phyloP scores from a whole-genome alignment of 306 rosid species.

The Trifolium pratense region DNA sequence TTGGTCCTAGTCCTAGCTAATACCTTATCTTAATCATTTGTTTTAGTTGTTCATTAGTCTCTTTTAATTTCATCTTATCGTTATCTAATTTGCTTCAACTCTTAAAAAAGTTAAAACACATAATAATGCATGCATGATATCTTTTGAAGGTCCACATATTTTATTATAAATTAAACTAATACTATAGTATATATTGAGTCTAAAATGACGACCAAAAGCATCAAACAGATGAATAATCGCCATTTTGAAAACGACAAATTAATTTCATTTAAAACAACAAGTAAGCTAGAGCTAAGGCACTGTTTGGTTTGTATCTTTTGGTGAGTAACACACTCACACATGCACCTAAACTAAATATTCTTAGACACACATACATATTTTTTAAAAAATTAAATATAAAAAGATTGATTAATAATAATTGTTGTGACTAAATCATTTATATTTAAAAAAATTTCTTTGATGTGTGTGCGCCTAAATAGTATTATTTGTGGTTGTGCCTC shows the following conservation, averaged over 20 bases:
- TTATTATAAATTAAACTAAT: neutral
- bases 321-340: too few species aligned
- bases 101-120: neutral
- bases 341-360: too few species aligned
- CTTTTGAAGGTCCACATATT: neutral
- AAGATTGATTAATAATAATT: too few species aligned
- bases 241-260: conserved; percentile 40
- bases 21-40: neutral
- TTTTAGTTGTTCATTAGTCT: neutral
- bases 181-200: conserved; percentile 18
- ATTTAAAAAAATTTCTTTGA: too few species aligned
- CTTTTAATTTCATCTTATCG: neutral
- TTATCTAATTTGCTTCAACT: neutral
- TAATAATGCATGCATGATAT: neutral
- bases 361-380: neutral
- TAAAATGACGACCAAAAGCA: conserved; percentile 34
- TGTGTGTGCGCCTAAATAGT: too few species aligned
- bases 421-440: too few species aligned
- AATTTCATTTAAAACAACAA: conserved; percentile 32
- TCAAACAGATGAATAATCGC: neutral
- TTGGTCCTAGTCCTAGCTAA: conserved; percentile 21
- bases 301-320: conserved; percentile 32
- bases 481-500: too few species aligned
- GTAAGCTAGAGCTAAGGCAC: conserved; percentile 26
- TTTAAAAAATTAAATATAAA: too few species aligned